phyloP scores from a whole-genome alignment of 768 basidiomycete species.

The Leccinum subtestaceum region DNA sequence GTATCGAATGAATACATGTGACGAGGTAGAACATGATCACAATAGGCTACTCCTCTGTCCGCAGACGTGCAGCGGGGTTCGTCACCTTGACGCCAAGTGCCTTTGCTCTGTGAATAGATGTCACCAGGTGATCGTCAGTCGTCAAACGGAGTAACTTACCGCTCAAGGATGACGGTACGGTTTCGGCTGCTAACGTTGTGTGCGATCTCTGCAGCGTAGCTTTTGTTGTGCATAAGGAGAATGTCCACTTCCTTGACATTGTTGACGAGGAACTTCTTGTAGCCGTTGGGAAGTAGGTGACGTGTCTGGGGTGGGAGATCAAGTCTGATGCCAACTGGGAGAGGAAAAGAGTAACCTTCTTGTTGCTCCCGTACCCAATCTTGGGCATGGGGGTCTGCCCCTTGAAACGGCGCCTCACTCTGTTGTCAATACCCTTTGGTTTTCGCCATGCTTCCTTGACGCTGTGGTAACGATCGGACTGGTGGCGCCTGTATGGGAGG shows the following conservation, averaged over 20 bases:
- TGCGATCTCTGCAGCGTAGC: conserved; percentile 93
- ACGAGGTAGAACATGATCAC: conserved; percentile 34
- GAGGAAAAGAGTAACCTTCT: conserved; percentile 57
- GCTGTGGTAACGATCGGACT: conserved; percentile 95
- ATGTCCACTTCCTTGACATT: conserved; percentile 93
- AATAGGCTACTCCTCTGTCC: conserved; percentile 83
- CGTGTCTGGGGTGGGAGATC: conserved; percentile 57
- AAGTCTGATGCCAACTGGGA: neutral
- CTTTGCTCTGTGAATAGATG: conserved; percentile 58
- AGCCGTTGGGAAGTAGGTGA: conserved; percentile 92
- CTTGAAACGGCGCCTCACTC: conserved; percentile 92
- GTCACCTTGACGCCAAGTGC: conserved; percentile 90
- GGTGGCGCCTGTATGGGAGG: conserved; percentile 75
- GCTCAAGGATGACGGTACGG: conserved; percentile 85
- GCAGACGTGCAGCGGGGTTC: conserved; percentile 87
- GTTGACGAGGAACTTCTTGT: conserved; percentile 93
- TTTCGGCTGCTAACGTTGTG: conserved; percentile 96
- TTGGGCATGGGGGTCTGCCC: conserved; percentile 96
- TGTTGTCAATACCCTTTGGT: conserved; percentile 99
- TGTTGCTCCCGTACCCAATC: conserved; percentile 77
- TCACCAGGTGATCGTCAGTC: conserved; percentile 6
- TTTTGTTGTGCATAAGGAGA: conserved; percentile 97
- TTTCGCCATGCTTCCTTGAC: conserved; percentile 99
- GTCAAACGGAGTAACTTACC: conserved; percentile 43
- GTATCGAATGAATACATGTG: conserved; percentile 48